Evolutionary conservation across 2,329 filamentous ascomycete genomes (phyloP).

Genomic region (Clarireedia sp.): DNA sequence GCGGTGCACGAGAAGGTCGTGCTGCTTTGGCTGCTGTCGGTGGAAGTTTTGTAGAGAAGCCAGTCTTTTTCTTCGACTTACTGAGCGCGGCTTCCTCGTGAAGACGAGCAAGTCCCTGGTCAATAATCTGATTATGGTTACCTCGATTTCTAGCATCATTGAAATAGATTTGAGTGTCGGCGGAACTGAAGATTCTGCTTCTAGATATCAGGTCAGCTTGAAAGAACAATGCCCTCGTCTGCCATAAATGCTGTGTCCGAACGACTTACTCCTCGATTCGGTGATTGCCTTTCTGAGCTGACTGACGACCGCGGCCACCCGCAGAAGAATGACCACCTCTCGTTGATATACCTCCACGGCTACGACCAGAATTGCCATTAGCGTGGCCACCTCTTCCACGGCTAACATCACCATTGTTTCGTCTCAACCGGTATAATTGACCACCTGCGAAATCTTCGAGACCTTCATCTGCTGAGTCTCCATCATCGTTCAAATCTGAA

Average conservation of each 20-base stretch:
- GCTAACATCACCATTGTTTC: slow-evolving; percentile 4
- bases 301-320: background rate
- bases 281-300: background rate
- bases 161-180: background rate
- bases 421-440: slow-evolving; percentile 23
- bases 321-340: slow-evolving; percentile 1
- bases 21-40: background rate
- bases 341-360: background rate
- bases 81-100: background rate
- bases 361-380: background rate
- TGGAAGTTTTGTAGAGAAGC: background rate
- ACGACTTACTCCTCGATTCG: background rate
- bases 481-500: slow-evolving; percentile 17
- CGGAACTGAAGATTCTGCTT: background rate
- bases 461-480: slow-evolving; percentile 13
- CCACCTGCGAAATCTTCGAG: slow-evolving; percentile 25
- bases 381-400: slow-evolving; percentile 9
- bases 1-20: background rate
- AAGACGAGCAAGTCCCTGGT: slow-evolving; percentile 5
- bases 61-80: background rate
- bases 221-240: no score
- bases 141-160: background rate
- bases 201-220: background rate
- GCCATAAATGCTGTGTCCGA: background rate
- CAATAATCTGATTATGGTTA: background rate